Conservation (phyloP, 257 asterid genomes). For the Orobanche coerulescens region DNA sequence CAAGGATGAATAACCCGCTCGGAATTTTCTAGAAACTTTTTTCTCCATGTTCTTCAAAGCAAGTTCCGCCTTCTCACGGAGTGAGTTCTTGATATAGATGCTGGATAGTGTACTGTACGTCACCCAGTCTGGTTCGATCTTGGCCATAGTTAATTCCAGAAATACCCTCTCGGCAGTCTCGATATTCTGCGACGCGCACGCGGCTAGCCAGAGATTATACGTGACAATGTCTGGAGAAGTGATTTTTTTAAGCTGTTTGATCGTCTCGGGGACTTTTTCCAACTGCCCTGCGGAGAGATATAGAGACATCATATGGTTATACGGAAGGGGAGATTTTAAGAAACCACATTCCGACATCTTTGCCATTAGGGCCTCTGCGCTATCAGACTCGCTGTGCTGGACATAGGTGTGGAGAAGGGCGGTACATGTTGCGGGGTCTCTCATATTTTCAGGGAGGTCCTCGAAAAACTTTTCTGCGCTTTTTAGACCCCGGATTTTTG, state of each 20-base stretch:
- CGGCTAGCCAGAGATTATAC: conserved; percentile 67
- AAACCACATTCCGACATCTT: conserved; percentile 77
- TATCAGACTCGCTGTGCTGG: conserved; percentile 44
- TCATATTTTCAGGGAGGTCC: conserved; percentile 76
- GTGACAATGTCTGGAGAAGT: conserved; percentile 79
- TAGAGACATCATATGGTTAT: conserved; percentile 73
- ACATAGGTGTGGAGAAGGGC: conserved; percentile 89
- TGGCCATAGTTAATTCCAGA: conserved; percentile 50
- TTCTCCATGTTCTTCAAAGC: conserved; percentile 82
- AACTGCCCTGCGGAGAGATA: conserved; percentile 57
- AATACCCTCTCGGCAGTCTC: conserved; percentile 66
- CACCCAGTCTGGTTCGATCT: conserved; percentile 81
- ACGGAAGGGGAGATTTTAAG: conserved; percentile 70
- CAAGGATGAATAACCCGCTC: conserved; percentile 66
- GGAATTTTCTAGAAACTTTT: conserved; percentile 42
- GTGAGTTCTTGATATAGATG: conserved; percentile 66
- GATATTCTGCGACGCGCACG: conserved; percentile 57
- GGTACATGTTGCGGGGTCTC: conserved; percentile 59
- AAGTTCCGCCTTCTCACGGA: conserved; percentile 56
- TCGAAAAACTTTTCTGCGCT: conserved; percentile 83
- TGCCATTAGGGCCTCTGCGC: conserved; percentile 76
- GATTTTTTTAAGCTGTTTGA: conserved; percentile 54
- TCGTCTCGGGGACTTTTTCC: conserved; percentile 51
- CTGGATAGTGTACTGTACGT: conserved; percentile 84
- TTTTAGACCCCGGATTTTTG: conserved; percentile 71